phyloP scores from a whole-genome alignment of 345 rosid genomes.

The Acer yangbiense region DNA sequence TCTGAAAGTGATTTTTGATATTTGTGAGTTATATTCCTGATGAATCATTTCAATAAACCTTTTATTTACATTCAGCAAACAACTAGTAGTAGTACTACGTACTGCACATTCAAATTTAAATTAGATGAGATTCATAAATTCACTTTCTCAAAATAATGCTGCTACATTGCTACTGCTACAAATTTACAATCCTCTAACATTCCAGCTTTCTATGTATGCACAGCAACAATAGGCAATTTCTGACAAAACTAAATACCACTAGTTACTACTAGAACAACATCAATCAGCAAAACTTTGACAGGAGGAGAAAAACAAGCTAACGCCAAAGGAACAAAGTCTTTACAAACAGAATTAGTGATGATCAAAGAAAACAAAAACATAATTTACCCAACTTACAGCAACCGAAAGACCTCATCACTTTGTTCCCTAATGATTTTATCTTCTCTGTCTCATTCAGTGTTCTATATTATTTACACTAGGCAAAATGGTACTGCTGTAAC shows the following conservation, averaged over 20 bases:
- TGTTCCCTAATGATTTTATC: slow-evolving; percentile 24
- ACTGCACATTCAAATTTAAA: slow-evolving; percentile 1
- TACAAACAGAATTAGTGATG: slow-evolving; percentile 11
- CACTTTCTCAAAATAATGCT: slow-evolving; percentile 17
- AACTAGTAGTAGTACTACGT: not conserved
- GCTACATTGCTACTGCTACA: slow-evolving; percentile 13
- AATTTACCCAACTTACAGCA: slow-evolving; percentile 19
- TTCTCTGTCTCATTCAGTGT: slow-evolving; percentile 33
- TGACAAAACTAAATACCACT: slow-evolving; percentile 11
- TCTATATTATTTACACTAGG: slow-evolving; percentile 55
- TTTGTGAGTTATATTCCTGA: not conserved
- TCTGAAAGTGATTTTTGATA: not conserved
- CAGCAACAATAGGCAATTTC: slow-evolving; percentile 15
- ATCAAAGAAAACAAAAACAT: slow-evolving; percentile 12
- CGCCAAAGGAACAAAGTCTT: slow-evolving; percentile 34
- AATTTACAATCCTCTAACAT: slow-evolving; percentile 29
- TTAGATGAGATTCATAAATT: slow-evolving; percentile 18
- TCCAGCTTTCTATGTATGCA: slow-evolving; percentile 23
- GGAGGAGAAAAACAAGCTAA: slow-evolving; percentile 25
- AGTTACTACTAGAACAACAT: slow-evolving; percentile 11
- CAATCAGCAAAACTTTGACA: slow-evolving; percentile 46
- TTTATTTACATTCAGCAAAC: not conserved
- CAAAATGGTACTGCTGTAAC: slow-evolving; percentile 17
- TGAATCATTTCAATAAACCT: not conserved
- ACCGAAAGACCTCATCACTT: slow-evolving; percentile 20